phyloP scores from a whole-genome alignment of 2,329 filamentous ascomycete genomes.

The Sporothrix protearum region DNA sequence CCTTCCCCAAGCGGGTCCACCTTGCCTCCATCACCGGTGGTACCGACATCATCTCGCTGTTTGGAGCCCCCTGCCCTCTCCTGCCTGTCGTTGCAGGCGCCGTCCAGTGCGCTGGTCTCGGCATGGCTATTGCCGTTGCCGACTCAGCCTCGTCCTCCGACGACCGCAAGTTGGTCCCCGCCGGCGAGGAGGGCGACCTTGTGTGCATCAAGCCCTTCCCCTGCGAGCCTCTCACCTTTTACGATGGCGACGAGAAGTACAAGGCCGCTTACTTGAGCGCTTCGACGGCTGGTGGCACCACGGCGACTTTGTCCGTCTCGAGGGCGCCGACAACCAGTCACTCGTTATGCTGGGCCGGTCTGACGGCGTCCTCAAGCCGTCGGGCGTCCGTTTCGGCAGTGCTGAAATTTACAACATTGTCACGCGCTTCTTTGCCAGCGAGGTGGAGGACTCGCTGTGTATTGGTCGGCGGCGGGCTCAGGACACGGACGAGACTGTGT shows the following conservation, averaged over 20 bases:
- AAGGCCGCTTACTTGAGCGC: conserved; percentile 75
- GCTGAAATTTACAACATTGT: conserved; percentile 97
- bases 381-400: conserved; percentile 85
- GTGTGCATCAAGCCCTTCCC: conserved; percentile 85
- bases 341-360: conserved; percentile 88
- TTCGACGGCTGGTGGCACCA: conserved; percentile 85
- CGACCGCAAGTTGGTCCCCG: conserved; percentile 44
- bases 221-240: conserved; percentile 87
- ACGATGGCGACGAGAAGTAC: conserved; percentile 75
- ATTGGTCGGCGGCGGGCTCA: conserved; percentile 69
- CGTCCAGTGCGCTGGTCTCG: conserved; percentile 73
- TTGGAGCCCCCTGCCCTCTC: conserved; percentile 77
- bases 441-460: conserved; percentile 83
- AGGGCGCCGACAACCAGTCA: conserved; percentile 62
- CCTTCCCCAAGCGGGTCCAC: conserved; percentile 77
- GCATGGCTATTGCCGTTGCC: conserved; percentile 68
- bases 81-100: conserved; percentile 69
- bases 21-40: conserved; percentile 92
- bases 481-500: conserved; percentile 80
- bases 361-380: conserved; percentile 89
- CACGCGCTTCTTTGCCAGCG: conserved; percentile 71
- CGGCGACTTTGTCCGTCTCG: conserved; percentile 79
- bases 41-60: conserved; percentile 94
- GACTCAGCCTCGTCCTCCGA: conserved; percentile 55
- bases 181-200: conserved; percentile 76